These are phyloP conservation scores for Pseudodiploospora longispora DNA, from an alignment of 2,329 filamentous ascomycete genomes.

Conservation along the genomic window DNA sequence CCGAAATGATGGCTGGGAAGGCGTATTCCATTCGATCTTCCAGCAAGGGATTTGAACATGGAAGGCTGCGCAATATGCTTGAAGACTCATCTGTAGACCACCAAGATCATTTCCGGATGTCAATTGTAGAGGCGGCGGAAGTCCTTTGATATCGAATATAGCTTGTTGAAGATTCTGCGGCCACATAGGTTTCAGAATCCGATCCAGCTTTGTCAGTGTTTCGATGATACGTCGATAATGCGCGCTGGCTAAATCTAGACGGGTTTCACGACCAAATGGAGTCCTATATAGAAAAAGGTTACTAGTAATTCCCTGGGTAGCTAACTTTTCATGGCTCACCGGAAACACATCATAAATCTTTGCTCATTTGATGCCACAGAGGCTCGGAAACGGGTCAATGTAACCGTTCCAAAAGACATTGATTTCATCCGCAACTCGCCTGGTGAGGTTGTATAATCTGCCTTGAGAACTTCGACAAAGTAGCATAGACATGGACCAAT, in stretches of 20 bases:
- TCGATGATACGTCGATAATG: slow-evolving; percentile 47
- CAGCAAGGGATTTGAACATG: slow-evolving; percentile 41
- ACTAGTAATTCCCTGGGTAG: not conserved
- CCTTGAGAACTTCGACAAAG: slow-evolving; percentile 41
- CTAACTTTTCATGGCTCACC: slow-evolving; percentile 26
- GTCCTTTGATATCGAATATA: slow-evolving; percentile 44
- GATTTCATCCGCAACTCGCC: slow-evolving; percentile 42
- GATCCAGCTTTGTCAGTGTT: slow-evolving; percentile 45
- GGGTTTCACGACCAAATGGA: slow-evolving; percentile 34
- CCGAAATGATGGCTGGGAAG: slow-evolving; percentile 43
- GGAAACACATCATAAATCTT: slow-evolving; percentile 47
- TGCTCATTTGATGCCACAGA: slow-evolving; percentile 45
- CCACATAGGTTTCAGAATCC: slow-evolving; percentile 50
- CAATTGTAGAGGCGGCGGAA: slow-evolving; percentile 44
- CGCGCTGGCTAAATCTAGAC: slow-evolving; percentile 45
- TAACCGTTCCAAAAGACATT: slow-evolving; percentile 44
- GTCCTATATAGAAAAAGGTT: slow-evolving; percentile 18
- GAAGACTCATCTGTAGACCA: slow-evolving; percentile 44
- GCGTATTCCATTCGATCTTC: slow-evolving; percentile 38
- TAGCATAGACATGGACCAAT: slow-evolving; percentile 46
- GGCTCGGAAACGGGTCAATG: slow-evolving; percentile 42
- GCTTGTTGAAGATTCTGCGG: slow-evolving; percentile 46
- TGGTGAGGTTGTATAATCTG: slow-evolving; percentile 31
- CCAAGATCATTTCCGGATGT: slow-evolving; percentile 48
- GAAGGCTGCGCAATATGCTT: slow-evolving; percentile 48